phyloP scores from a whole-genome alignment of 495 filamentous ascomycete species.

The Aspergillus asperescens region DNA sequence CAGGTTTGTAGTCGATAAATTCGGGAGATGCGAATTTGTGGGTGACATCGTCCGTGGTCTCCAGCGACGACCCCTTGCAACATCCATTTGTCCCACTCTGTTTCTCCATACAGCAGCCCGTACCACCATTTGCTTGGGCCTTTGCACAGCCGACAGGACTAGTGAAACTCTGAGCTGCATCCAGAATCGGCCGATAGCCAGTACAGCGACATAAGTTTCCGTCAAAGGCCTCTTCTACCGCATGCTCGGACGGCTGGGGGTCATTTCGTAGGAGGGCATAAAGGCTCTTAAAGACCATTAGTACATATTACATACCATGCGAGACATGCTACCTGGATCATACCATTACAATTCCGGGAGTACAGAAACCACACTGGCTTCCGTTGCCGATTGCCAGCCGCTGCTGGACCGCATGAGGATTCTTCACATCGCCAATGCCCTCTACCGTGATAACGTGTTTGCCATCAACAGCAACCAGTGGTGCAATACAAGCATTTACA shows the following conservation, averaged over 20 bases:
- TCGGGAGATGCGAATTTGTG: slow-evolving; percentile 36
- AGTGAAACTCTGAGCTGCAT: slow-evolving; percentile 67
- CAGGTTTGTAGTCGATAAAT: slow-evolving; percentile 88
- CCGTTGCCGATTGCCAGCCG: slow-evolving; percentile 73
- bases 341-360: slow-evolving; percentile 96
- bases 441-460: slow-evolving; percentile 99
- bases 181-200: slow-evolving; percentile 88
- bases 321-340: slow-evolving; percentile 49
- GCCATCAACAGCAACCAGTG: slow-evolving; percentile 85
- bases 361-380: slow-evolving; percentile 81
- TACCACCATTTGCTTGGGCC: slow-evolving; percentile 41
- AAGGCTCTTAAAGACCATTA: slow-evolving; percentile 56
- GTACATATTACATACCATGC: slow-evolving; percentile 9
- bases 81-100: slow-evolving; percentile 35
- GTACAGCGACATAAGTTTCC: slow-evolving; percentile 96
- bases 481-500: slow-evolving; percentile 92
- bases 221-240: slow-evolving; percentile 72
- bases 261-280: slow-evolving; percentile 57
- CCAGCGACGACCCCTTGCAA: slow-evolving; percentile 30
- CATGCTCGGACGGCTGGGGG: slow-evolving; percentile 50
- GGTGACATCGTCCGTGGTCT: background rate
- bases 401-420: slow-evolving; percentile 88
- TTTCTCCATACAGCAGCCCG: slow-evolving; percentile 53
- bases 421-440: slow-evolving; percentile 86
- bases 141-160: slow-evolving; percentile 37